Base-by-base conservation (phyloP, 2,329 filamentous ascomycete species). In the Colletotrichum paranaense region DNA sequence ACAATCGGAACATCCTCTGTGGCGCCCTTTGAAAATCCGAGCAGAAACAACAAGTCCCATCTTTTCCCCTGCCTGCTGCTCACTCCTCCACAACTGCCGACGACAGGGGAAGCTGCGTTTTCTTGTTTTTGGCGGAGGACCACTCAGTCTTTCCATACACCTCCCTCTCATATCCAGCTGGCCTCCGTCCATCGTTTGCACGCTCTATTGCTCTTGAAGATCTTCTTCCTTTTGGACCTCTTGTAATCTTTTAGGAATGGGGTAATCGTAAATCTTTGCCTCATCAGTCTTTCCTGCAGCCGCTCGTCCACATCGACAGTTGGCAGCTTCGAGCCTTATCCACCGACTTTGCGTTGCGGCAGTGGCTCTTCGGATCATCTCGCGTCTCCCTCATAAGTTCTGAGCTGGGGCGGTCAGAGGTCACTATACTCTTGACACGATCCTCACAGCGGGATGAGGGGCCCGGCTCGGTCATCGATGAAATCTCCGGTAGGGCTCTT, bases 181-280 rank as follows among this genome's bases (percentile, higher is more conserved):
- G 67, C 70, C 60, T 73, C 60, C 67, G 57, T 60, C 72, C 68
- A 71, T 74, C 72, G 72, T 74, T 72, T 74, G 72, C 72, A 74
- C 72, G 72, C 63, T 74, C 72, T 74, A 74, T 67, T 72, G 68
- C 72, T 74, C 72, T 74, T 74, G 28, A 71, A 72, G 72, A 72
- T 74, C 52, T 72, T 72, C 62, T 52, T 49, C 64, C 63, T 67
- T 72, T 72, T 60, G 68, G 52, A 66, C 62, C 63, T 72, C 72
- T 74, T 67, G 46, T 67, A 68, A 62, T 74, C 72, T 74, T 71
- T 74, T 53, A 42, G 67, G 62, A 55, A 62, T 52, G 68, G 62
- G 68, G 62, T 73, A 67, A 62, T 72, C 72, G 72, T 74, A 72
- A 74, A 52, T 74, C 72, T 72, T 74, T 72, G 67, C 72, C 63